Evolutionary conservation across 2,329 filamentous ascomycete genomes (phyloP).

Genomic region (Pyrenophora graminea): DNA sequence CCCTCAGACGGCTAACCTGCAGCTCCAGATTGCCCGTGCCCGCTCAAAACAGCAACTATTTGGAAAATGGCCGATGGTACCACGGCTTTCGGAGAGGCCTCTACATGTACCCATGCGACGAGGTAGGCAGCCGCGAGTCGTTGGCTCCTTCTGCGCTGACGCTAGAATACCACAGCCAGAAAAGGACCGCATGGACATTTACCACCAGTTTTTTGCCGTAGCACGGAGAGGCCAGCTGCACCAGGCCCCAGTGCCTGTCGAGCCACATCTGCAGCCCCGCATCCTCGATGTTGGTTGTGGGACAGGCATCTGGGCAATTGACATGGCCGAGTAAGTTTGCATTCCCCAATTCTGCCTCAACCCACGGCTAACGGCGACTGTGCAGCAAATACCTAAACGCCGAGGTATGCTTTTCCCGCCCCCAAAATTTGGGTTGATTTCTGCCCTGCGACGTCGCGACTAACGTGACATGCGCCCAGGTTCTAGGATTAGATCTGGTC

Average conservation of each 20-base stretch:
- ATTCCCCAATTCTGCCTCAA: constrained; percentile 11
- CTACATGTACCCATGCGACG: constrained; percentile 79
- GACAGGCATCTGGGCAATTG: constrained; percentile 89
- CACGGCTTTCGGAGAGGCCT: constrained; percentile 69
- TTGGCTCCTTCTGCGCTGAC: constrained; percentile 16
- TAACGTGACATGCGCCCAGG: constrained; percentile 44
- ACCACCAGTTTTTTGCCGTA: constrained; percentile 75
- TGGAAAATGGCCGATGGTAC: constrained; percentile 71
- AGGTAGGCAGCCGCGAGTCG: constrained; percentile 54
- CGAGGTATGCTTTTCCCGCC: constrained; percentile 46
- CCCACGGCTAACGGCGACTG: constrained; percentile 34
- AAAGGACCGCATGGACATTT: constrained; percentile 77
- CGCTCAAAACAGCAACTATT: constrained; percentile 53
- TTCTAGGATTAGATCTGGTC: constrained; percentile 65
- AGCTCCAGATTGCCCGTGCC: constrained; percentile 43
- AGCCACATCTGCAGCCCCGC: constrained; percentile 47
- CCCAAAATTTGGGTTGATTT: constrained; percentile 5
- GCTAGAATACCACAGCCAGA: constrained; percentile 58
- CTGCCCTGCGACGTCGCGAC: constrained; percentile 24
- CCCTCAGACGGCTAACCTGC: constrained; percentile 9
- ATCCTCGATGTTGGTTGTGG: constrained; percentile 76
- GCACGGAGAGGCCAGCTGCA: constrained; percentile 60
- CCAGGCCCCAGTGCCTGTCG: constrained; percentile 48
- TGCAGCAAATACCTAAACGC: constrained; percentile 59
- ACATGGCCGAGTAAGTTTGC: constrained; percentile 72